Evolutionary conservation across 768 basidiomycete genomes (phyloP).

Genomic region (Dictyophora rubrovolvata): DNA sequence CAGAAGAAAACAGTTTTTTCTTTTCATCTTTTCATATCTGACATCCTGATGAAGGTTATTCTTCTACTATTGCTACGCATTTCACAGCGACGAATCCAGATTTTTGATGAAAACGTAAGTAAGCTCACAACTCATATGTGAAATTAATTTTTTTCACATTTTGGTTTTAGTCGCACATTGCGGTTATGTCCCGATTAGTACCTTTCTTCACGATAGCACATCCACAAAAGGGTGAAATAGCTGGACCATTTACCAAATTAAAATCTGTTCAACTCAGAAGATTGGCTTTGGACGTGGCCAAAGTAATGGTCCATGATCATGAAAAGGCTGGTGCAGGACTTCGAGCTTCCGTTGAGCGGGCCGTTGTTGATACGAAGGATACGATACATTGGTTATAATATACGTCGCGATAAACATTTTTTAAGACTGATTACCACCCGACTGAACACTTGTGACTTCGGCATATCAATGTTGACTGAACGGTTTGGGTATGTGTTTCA

Average conservation of each 20-base stretch:
- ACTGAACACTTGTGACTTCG: background rate
- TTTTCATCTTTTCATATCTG: background rate
- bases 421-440: background rate
- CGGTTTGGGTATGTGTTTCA: background rate
- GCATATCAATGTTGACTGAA: background rate
- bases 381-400: slow-evolving; percentile 27
- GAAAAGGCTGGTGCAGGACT: slow-evolving; percentile 8
- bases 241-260: slow-evolving; percentile 74
- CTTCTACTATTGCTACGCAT: slow-evolving; percentile 54
- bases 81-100: slow-evolving; percentile 36
- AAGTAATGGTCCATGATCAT: slow-evolving; percentile 17
- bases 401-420: background rate
- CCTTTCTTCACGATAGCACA: slow-evolving; percentile 79
- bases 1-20: background rate
- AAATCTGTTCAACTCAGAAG: slow-evolving; percentile 34
- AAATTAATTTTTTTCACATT: slow-evolving; percentile 3
- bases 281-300: slow-evolving; percentile 57
- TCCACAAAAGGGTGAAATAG: slow-evolving; percentile 57
- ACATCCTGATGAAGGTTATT: slow-evolving; percentile 31
- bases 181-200: slow-evolving; percentile 49
- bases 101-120: slow-evolving; percentile 3
- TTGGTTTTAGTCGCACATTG: slow-evolving; percentile 32
- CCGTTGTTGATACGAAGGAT: slow-evolving; percentile 29
- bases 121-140: slow-evolving; percentile 8
- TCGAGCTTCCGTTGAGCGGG: slow-evolving; percentile 27